Evolutionary conservation across 2,329 filamentous ascomycete genomes (phyloP), one percentile per base, ranked within the genome.

Genomic region (Ceratocystis cubensis): DNA sequence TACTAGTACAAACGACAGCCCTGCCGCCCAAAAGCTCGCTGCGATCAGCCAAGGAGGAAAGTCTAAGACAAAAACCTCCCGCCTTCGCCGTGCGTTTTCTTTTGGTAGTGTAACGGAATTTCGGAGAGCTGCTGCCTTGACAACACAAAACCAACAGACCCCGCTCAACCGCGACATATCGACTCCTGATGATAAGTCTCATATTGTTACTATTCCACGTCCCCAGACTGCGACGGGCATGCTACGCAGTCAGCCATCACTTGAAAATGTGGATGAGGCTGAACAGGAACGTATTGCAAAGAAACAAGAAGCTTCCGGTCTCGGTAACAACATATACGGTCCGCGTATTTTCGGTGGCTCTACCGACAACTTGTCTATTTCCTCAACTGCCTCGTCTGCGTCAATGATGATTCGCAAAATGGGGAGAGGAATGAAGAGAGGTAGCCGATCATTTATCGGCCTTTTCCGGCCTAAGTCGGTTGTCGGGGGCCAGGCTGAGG

Each of bases 371-470:
- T 77, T 99, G 57, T 95, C 91, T 15, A 91, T 95, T 70, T 93
- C 89, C 1, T 95, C 91, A 3, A 95, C 90, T 8, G 90, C 90
- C 22, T 95, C 91, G 5, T 95, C 90, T 22, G 90, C 90, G 44
- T 95, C 91, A 37, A 86, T 95, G 71, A 95, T 95, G 90, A 88
- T 99, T 70, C 86, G 94, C 65, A 99, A 99, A 79, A 99, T 99
- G 94, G 94, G 94, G 66, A 91, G 91, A 70, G 92, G 93, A n/a
- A 88, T 97, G 85, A 97, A 96, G 82, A 95, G 94, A 77, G 88
- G 91, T 64, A 88, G 88, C 20, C 84, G 92, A 61, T 96, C 92
- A 28, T 84, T 99, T 65, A 95, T 95, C 71, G 94, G 94, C 30
- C 81, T 99, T 6, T 99, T 99, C 79, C 83, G 94, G 69, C 93